Evolutionary conservation across 2,329 filamentous ascomycete genomes (phyloP).

Genomic region (Beauveria sp.): DNA sequence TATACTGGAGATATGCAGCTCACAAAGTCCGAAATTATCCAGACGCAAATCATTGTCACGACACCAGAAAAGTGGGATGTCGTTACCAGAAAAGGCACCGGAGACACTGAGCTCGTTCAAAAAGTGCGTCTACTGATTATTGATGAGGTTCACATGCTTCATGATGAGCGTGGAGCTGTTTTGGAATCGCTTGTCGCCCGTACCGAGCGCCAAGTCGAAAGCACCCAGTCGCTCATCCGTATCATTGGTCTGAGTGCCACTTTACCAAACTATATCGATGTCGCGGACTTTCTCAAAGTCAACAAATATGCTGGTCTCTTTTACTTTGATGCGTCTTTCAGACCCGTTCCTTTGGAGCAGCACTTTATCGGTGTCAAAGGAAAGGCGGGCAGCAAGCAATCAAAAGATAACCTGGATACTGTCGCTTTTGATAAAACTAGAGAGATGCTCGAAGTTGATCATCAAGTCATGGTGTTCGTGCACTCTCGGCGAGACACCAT

Average conservation of each 20-base stretch:
- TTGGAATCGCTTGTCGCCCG: slow-evolving; percentile 92
- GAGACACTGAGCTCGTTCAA: slow-evolving; percentile 94
- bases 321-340: slow-evolving; percentile 94
- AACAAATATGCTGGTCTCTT: slow-evolving; percentile 90
- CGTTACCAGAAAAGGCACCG: slow-evolving; percentile 91
- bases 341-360: slow-evolving; percentile 91
- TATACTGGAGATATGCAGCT: slow-evolving; percentile 98
- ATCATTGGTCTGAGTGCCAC: slow-evolving; percentile 95
- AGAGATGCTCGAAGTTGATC: slow-evolving; percentile 84
- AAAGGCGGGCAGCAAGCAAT: slow-evolving; percentile 72
- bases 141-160: slow-evolving; percentile 98
- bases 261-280: slow-evolving; percentile 91
- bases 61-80: slow-evolving; percentile 99
- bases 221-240: slow-evolving; percentile 92
- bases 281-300: slow-evolving; percentile 93
- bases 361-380: slow-evolving; percentile 96
- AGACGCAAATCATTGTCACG: slow-evolving; percentile 96
- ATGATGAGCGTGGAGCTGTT: slow-evolving; percentile 93
- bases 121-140: slow-evolving; percentile 95
- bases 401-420: slow-evolving; percentile 80
- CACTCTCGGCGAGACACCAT: slow-evolving; percentile 94
- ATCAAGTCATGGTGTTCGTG: slow-evolving; percentile 99
- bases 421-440: slow-evolving; percentile 90
- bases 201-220: slow-evolving; percentile 94
- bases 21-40: slow-evolving; percentile 89